These are phyloP conservation scores for Seiridium cupressi DNA, from an alignment of 2,329 filamentous ascomycete species.

Conservation along the genomic window DNA sequence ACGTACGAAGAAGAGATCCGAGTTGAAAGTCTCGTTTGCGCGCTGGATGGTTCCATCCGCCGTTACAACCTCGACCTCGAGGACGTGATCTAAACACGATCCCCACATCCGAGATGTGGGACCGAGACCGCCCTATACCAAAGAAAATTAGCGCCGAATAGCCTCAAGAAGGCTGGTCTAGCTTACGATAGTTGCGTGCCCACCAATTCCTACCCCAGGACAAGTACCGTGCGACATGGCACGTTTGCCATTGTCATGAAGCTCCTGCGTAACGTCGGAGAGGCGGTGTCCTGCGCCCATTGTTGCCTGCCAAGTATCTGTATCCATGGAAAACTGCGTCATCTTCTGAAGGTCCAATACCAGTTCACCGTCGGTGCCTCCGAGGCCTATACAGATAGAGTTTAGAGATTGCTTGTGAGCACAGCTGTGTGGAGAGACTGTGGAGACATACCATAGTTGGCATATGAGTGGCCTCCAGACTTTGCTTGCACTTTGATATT, in stretches of 20 bases:
- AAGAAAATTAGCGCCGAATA: background rate
- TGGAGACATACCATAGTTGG: conserved; percentile 19
- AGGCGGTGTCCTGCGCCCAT: conserved; percentile 55
- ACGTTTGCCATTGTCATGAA: conserved; percentile 51
- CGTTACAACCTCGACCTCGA: conserved; percentile 55
- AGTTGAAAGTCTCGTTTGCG: conserved; percentile 45
- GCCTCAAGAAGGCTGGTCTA: background rate
- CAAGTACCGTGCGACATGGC: conserved; percentile 61
- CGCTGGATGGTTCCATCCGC: conserved; percentile 50
- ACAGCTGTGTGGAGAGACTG: no score
- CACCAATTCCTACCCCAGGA: conserved; percentile 57
- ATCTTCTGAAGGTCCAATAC: conserved; percentile 55
- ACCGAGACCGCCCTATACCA: conserved; percentile 51
- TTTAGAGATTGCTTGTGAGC: background rate
- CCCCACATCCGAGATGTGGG: conserved; percentile 61
- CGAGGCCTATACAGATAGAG: conserved; percentile 33
- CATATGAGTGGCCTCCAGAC: conserved; percentile 65
- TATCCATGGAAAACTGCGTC: conserved; percentile 52
- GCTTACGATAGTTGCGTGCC: conserved; percentile 55
- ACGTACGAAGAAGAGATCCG: conserved; percentile 52
- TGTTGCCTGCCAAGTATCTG: conserved; percentile 49
- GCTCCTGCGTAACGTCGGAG: conserved; percentile 45
- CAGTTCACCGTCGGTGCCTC: conserved; percentile 48
- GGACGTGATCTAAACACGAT: conserved; percentile 51
- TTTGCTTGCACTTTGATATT: conserved; percentile 57